Evolutionary conservation across 1,139 yeast genomes (phyloP), one percentile per base, ranked within the genome.

Genomic region (Pneumocystis murina): DNA sequence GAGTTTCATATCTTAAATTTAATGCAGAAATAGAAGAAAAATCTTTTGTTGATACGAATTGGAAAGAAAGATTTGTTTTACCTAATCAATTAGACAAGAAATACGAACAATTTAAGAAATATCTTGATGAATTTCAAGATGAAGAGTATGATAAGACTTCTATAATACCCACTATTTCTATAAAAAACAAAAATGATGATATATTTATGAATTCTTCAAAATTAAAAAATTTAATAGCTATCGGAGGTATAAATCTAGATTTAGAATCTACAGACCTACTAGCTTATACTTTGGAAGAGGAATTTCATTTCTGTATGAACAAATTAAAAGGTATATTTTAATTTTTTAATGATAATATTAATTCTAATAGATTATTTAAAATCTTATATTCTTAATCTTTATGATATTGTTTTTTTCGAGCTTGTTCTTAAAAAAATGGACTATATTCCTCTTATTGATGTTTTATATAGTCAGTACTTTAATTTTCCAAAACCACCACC

Each of bases 401-500:
- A 3, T 24, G 30, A 24, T 4, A 48, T 48, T 24, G 28, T 48
- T 10, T 48, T 48, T 48, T 28, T 48, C 7, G 55, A 48, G n/a
- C 33, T 48, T 12, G 4, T 48, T 20, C 28, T 48, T 48, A 24
- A 24, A 48, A 24, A 48, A 24, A 14, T 24, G 28, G n/a, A 14
- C 10, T 20, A 48, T 48, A 10, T 48, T 24, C 28, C n/a, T 8
- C 30, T 2, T 10, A 24, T 48, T 24, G 55, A 48, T 48, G n/a
- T n/a, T 48, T 48, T 48, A 24, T 48, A 48, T 48, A 67, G 72
- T 0, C 77, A 76, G 66, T 90, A 91, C 71, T 73, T 75, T 2
- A 33, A 55, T 7, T 75, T 77, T 1, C 82, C 84, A 7, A 78
- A 82, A 33, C 97, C 97, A 0, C 97, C 98, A 0, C 83, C 97